Evolutionary conservation across 768 basidiomycete species (phyloP).

Genomic region (Amanita polypyramis): DNA sequence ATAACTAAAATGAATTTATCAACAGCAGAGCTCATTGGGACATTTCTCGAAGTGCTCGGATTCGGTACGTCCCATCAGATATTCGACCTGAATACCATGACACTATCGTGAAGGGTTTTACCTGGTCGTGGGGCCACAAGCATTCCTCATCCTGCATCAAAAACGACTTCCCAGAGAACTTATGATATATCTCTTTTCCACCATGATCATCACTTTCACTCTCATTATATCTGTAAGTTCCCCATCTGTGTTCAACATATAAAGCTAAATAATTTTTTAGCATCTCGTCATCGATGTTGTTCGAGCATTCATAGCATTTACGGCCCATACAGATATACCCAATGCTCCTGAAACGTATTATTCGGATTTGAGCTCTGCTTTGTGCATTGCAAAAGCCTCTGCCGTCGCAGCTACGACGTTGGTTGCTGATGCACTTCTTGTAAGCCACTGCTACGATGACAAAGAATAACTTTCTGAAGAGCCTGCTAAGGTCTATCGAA

Average conservation of each 20-base stretch:
- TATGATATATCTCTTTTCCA: background rate
- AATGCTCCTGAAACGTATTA: background rate
- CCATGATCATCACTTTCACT: slow-evolving; percentile 1
- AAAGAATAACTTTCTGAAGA: background rate
- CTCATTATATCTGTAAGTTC: background rate
- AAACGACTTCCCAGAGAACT: background rate
- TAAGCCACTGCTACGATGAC: background rate
- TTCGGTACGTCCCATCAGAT: background rate
- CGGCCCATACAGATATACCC: background rate
- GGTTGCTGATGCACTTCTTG: slow-evolving; percentile 1
- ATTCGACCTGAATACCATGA: background rate
- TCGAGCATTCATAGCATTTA: slow-evolving; percentile 2
- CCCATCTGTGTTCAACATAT: background rate
- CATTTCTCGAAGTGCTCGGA: slow-evolving; percentile 4
- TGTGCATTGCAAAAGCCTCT: background rate
- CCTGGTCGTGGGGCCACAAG: background rate
- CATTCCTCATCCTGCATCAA: background rate
- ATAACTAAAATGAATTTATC: background rate
- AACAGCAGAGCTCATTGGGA: slow-evolving; percentile 4
- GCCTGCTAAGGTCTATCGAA: slow-evolving; percentile 2
- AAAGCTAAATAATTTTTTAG: background rate
- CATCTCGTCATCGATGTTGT: slow-evolving; percentile 1
- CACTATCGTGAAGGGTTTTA: background rate
- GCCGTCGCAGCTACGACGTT: background rate
- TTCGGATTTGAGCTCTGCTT: background rate